These are phyloP conservation scores for Pythium folliculosum DNA, from an alignment of 352 stramenopile genomes.

Conservation along the genomic window DNA sequence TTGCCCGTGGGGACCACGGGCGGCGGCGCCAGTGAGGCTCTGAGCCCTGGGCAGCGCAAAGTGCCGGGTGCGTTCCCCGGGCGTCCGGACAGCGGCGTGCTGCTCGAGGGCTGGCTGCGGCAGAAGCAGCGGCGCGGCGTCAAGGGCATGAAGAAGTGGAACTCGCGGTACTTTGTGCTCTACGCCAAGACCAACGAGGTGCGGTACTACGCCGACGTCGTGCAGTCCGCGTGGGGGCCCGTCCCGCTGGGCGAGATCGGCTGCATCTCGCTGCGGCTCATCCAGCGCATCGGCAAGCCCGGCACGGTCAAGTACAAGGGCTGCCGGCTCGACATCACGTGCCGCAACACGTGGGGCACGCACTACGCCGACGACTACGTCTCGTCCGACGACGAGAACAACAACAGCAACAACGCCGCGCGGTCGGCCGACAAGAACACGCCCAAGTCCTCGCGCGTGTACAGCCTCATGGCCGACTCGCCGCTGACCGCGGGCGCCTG, in stretches of 20 bases:
- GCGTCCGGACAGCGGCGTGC: slow-evolving; percentile 59
- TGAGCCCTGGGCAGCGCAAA: slow-evolving; percentile 61
- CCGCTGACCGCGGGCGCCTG: slow-evolving; percentile 71
- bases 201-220: slow-evolving; percentile 79
- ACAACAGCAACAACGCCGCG: slow-evolving; percentile 31
- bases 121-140: slow-evolving; percentile 81
- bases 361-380: slow-evolving; percentile 82
- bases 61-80: slow-evolving; percentile 51
- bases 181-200: slow-evolving; percentile 76
- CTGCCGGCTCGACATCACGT: slow-evolving; percentile 85
- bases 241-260: slow-evolving; percentile 79
- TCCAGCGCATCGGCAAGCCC: slow-evolving; percentile 80
- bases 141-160: slow-evolving; percentile 86
- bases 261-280: slow-evolving; percentile 78
- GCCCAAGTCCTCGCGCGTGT: slow-evolving; percentile 64
- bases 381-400: slow-evolving; percentile 72
- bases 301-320: slow-evolving; percentile 81
- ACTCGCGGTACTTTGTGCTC: slow-evolving; percentile 80
- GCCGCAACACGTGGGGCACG: slow-evolving; percentile 74
- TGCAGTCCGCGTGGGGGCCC: slow-evolving; percentile 73
- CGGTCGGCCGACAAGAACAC: slow-evolving; percentile 46
- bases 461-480: slow-evolving; percentile 78
- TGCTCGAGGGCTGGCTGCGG: slow-evolving; percentile 78
- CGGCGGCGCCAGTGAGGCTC: not conserved
- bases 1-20: slow-evolving; percentile 13